phyloP scores from a whole-genome alignment of 2,329 filamentous ascomycete species.

The Rhinocladiella similis region DNA sequence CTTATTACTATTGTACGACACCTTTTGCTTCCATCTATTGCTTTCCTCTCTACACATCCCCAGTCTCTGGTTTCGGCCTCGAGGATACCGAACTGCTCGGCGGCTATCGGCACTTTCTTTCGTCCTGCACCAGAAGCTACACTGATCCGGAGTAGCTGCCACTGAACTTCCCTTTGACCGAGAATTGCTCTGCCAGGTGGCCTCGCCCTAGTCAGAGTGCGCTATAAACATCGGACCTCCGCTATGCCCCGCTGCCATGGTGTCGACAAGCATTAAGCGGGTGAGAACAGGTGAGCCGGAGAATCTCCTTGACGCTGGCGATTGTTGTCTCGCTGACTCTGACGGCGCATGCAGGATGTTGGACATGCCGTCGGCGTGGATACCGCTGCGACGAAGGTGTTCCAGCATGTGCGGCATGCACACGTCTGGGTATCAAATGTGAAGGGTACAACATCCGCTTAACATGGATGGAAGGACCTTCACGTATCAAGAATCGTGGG shows the following conservation, averaged over 20 bases:
- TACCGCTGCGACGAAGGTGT: constrained; percentile 12
- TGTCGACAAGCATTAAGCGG: constrained; percentile 8
- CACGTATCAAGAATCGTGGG: constrained; percentile 1
- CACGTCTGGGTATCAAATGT: constrained; percentile 6
- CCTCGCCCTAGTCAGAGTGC: no score
- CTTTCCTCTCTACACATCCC: no score
- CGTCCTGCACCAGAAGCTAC: no score
- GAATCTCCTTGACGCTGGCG: neutral
- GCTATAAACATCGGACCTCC: neutral
- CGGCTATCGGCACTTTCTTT: no score
- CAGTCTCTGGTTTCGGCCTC: no score
- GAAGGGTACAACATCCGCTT: constrained; percentile 13
- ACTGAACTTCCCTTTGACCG: no score
- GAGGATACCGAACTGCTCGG: no score
- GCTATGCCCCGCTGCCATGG: constrained; percentile 5
- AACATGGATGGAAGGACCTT: constrained; percentile 8
- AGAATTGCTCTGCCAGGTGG: no score
- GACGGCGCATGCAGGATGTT: constrained; percentile 3
- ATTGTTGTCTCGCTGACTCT: neutral
- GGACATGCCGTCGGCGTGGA: constrained; percentile 10
- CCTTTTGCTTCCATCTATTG: no score
- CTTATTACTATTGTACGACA: no score
- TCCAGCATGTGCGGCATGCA: constrained; percentile 8
- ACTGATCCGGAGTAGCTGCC: no score
- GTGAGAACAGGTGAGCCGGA: constrained; percentile 10